Evolutionary conservation across 345 rosid species (phyloP), one percentile per base, ranked within the genome.

Genomic region (Hypericum perforatum): DNA sequence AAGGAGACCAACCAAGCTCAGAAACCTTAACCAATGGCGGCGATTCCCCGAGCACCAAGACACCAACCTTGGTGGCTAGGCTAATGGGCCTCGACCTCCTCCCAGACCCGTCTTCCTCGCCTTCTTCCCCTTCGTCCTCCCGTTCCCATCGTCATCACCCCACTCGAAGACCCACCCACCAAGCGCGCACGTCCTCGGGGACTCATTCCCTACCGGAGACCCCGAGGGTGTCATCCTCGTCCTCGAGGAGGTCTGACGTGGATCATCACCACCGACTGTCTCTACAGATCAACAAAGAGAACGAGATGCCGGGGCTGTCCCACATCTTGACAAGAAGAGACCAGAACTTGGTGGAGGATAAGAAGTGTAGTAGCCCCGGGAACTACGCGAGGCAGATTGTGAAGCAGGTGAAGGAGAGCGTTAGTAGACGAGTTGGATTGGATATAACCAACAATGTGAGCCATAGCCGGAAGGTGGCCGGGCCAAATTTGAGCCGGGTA

Each of bases 51-150:
- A 76, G 78, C 9, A 69, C 82, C 64, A 84, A 78, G 72, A 82
- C 94, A 13, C 98, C 98, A 32, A 86, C 70, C 49, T 68, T 91
- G 44, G 92, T 91, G 0, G 98, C 96, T 11, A 74, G 96, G 53
- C 84, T 91, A 22, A 91, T 91, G 98, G 98, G 98, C 45, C 95
- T 91, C 12, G 98, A 91, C 49, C 77, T 82, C 64, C 85, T 82
- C 48, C 95, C 98, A 1, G 92, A 79, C 14, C 62, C 62, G 12
- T 59, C 39, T 49, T 62, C 91, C 6, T 45, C 36, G 36, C 13
- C 14, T 9, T 73, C 81, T 45, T 62, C 73, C 13, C 61, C 77
- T 3, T 65, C 67, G 39, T 43, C 38, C 42, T 37, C 67, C 15
- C 47, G 49, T n/a, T 29, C 56, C 43, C 37, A 67, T 59, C 60